Evolutionary conservation across 352 stramenopile genomes (phyloP), one percentile per base, ranked within the genome.

Genomic region (Phytophthora capsici): DNA sequence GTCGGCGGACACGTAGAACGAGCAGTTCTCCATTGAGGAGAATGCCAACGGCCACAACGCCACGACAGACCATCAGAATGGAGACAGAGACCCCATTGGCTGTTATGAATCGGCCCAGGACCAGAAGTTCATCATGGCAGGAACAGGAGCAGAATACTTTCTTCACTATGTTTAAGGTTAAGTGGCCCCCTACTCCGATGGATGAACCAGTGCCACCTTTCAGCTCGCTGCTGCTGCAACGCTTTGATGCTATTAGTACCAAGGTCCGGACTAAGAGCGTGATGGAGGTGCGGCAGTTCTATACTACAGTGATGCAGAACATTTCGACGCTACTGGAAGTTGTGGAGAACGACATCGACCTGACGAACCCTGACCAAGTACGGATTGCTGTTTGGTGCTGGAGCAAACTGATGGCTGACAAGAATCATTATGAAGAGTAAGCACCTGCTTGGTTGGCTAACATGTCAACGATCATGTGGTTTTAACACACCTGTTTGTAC

Each of bases 301-400:
- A 90, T 70, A 77, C 70, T 32, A 63, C 46, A 6, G 80, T 90
- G 45, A 61, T 92, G 52, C 69, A 71, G 6, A 60, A 73, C 53
- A 77, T 92, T 51, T 63, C 69, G 1, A 66, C 71, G 16, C 54
- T 92, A 44, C 62, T 90, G 38, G 37, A 74, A 2, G 37, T 67
- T 32, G 69, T 81, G 14, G 59, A 78, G 16, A 76, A 92, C 60
- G 83, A 92, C 37, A 77, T 92, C 40, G 71, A 90, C 36, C 30
- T 92, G 26, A 72, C 70, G 25, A 89, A 92, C 46, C 68, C 79
- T 0, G 83, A 92, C 38, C 72, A 90, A 72, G 73, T 88, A n/a
- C 83, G 83, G 23, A 88, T 92, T 58, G 79, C 81, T 23, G 66
- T 92, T 3, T 88, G 83, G 77, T 92, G 83, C 46, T 92, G 81